A percentile compares a stretch with the other conserved stretches of the same genome.
phyloP scores from a whole-genome alignment of 805 yeast species.

The Candida sphagnicola region DNA sequence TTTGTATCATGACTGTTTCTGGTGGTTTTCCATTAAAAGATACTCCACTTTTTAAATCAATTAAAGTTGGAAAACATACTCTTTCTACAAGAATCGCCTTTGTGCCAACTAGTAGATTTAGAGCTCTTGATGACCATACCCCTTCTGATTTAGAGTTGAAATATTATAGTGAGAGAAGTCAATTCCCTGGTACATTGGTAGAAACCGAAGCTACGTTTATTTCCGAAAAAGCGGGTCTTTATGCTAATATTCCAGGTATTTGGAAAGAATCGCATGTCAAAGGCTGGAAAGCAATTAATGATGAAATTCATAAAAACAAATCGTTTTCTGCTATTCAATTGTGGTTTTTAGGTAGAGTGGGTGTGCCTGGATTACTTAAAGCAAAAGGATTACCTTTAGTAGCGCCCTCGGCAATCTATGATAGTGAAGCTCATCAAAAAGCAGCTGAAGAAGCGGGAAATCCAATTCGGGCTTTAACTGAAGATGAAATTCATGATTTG shows the following conservation, averaged over 20 bases:
- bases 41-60: conserved; percentile 24
- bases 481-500: conserved; percentile 13
- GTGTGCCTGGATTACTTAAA: conserved; percentile 21
- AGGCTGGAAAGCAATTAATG: conserved; percentile 46
- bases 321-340: conserved; percentile 46
- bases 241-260: conserved; percentile 44
- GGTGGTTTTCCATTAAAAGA: conserved; percentile 10
- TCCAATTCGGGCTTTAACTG: conserved; percentile 13
- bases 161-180: conserved; percentile 26
- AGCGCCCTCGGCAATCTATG: conserved; percentile 13
- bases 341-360: conserved; percentile 49
- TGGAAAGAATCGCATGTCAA: conserved; percentile 42
- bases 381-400: conserved; percentile 14
- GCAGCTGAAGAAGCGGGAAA: conserved; percentile 13
- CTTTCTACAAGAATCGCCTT: conserved; percentile 16
- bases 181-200: conserved; percentile 23
- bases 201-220: conserved; percentile 29
- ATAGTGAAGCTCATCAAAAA: conserved; percentile 11
- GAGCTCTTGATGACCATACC: conserved; percentile 16
- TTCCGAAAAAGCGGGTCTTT: conserved; percentile 35
- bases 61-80: conserved; percentile 26
- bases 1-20: conserved; percentile 6
- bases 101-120: conserved; percentile 23
- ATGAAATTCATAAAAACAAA: conserved; percentile 41
- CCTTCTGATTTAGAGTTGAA: conserved; percentile 25